phyloP scores from a whole-genome alignment of 176 grass and related monocot species.

The Thalia dealbata region DNA sequence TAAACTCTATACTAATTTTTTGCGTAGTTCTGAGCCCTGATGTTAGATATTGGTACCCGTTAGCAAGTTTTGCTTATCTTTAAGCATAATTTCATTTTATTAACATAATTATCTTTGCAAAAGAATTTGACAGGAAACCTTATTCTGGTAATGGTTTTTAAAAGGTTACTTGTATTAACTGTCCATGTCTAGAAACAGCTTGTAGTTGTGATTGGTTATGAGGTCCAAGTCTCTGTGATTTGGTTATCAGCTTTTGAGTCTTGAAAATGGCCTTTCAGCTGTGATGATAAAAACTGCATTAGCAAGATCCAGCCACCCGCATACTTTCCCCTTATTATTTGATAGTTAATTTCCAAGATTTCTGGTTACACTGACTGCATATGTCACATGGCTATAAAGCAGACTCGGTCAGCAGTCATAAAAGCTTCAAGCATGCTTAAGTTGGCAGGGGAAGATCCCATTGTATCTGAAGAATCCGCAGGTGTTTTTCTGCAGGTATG shows the following conservation, averaged over 20 bases:
- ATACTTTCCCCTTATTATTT: slow-evolving; percentile 9
- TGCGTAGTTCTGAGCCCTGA: not conserved
- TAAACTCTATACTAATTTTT: not conserved
- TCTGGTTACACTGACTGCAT: not conserved
- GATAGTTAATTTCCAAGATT: not conserved
- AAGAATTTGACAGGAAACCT: not conserved
- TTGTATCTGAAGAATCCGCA: slow-evolving; percentile 66
- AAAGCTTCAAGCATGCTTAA: slow-evolving; percentile 45
- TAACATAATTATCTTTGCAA: not conserved
- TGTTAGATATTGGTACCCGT: not conserved
- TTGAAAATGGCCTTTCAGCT: not conserved
- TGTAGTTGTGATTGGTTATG: not conserved
- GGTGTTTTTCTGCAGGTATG: slow-evolving; percentile 90
- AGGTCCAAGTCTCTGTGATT: not conserved
- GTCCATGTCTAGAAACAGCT: not conserved
- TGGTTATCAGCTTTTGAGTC: not conserved
- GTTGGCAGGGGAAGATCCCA: slow-evolving; percentile 64
- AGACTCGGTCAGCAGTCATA: slow-evolving; percentile 73
- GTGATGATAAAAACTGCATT: not conserved
- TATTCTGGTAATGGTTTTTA: not conserved
- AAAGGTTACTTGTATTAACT: not conserved
- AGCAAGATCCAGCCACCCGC: not conserved
- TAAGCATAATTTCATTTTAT: not conserved
- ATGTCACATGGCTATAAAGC: slow-evolving; percentile 8
- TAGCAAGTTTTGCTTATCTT: not conserved